Evolutionary conservation across 305 asterid genomes (phyloP).

Genomic region (Solanum aculeatissimum): DNA sequence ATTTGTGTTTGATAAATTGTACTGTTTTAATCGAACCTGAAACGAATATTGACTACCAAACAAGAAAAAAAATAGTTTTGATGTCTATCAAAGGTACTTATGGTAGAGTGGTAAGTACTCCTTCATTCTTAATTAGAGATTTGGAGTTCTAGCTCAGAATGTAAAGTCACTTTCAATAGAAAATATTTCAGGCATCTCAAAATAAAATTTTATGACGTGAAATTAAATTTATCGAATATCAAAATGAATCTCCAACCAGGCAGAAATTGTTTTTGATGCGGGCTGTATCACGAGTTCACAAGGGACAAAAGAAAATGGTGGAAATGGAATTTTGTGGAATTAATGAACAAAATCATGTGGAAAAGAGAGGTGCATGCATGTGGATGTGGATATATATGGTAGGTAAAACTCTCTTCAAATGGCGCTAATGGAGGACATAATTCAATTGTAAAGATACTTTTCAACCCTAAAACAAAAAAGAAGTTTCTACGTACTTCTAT

Average conservation of each 20-base stretch:
- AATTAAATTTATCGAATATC: accelerated
- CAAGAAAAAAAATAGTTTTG: neutral
- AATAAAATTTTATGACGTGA: neutral
- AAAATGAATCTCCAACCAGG: neutral
- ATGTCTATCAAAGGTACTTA: neutral
- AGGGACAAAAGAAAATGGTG: neutral
- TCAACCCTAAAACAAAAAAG: neutral
- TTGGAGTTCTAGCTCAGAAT: neutral
- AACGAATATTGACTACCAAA: accelerated
- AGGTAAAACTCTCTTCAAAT: neutral
- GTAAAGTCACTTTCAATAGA: neutral
- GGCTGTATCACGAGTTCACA: neutral
- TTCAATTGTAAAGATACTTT: neutral
- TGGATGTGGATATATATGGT: neutral
- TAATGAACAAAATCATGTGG: neutral
- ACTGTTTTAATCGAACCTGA: neutral
- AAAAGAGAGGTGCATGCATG: neutral
- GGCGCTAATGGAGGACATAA: neutral
- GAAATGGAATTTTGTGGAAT: neutral
- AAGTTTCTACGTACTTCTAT: neutral
- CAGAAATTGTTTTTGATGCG: neutral
- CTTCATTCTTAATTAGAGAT: too few species aligned
- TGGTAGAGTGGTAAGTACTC: too few species aligned
- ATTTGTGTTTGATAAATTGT: neutral
- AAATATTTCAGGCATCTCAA: neutral